Evolutionary conservation across 805 yeast genomes (phyloP).

Genomic region (Wickerhamiella lipophila): DNA sequence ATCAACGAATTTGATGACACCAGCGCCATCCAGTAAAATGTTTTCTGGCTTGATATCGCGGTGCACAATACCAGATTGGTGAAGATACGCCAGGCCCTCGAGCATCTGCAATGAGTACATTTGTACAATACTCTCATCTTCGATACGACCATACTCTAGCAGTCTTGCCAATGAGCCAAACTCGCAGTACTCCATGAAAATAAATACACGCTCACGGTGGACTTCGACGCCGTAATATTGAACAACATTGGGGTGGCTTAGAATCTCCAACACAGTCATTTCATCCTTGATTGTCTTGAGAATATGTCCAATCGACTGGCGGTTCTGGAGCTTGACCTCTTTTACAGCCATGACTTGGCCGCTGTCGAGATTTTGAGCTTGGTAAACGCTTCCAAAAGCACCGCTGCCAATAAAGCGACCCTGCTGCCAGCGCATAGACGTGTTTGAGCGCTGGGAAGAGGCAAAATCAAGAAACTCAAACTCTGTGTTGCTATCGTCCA

Average conservation of each 20-base stretch:
- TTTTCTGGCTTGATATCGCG: constrained; percentile 95
- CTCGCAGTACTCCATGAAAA: constrained; percentile 95
- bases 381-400: constrained; percentile 85
- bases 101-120: constrained; percentile 83
- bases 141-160: constrained; percentile 84
- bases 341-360: constrained; percentile 97
- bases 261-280: constrained; percentile 89
- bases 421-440: constrained; percentile 94
- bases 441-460: constrained; percentile 79
- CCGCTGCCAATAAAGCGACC: constrained; percentile 91
- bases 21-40: constrained; percentile 76
- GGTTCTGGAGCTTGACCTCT: constrained; percentile 82
- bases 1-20: constrained; percentile 89
- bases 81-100: constrained; percentile 89
- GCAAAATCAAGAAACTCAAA: constrained; percentile 74
- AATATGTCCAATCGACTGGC: constrained; percentile 68
- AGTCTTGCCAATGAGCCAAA: constrained; percentile 83
- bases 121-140: constrained; percentile 85
- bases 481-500: constrained; percentile 78
- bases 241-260: constrained; percentile 91
- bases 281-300: constrained; percentile 88
- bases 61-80: constrained; percentile 90
- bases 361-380: constrained; percentile 83
- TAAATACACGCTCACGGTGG: constrained; percentile 85
- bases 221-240: constrained; percentile 96